Base-by-base conservation (phyloP, 2,329 filamentous ascomycete genomes). In the Stagonosporopsis tanaceti region DNA sequence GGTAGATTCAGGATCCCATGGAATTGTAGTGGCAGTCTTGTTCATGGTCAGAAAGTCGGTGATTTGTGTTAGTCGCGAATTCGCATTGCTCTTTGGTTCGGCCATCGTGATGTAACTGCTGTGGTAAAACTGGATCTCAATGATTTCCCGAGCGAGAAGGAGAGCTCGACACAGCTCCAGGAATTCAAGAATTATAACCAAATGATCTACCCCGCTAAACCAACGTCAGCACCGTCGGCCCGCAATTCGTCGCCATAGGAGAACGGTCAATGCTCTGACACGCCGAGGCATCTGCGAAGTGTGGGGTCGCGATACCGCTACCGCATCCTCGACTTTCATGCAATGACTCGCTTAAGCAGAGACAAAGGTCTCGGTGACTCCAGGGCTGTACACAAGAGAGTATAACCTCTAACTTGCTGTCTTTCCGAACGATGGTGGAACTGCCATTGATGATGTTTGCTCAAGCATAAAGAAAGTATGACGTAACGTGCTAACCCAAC, bases 1-100 rank as follows among this genome's bases (percentile, higher is more conserved):
- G 15, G 79, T 80, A 37, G 73, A 78, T 53, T 85, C 74, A 1
- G 85, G 84, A 64, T 87, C 78, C 80, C 82, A 86, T 3, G 83
- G 83, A 22, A 85, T 75, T 2, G 76, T 78, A 0, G 76, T 79
- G 1, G 80, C 78, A 1, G 78, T 79, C 62, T 81, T 81, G 59
- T 77, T 77, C 69, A 77, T 73, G 0, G 77, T 80, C 24, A 82
- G 59, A 50, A 80, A 77, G 61, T 80, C 78, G 48, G 76, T 79
- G 61, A 80, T 75, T 56, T 81, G 78, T 25, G 71, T 77, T 51
- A 81, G 65, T 47, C 79, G 75, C 52, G 69, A 69, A 40, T 60
- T 68, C 8, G 75, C 65, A 14, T 68, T 67, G 39, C 54, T 73
- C 48, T 76, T 77, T 27, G 65, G 63, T 4, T 77, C 70, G 5